A percentile compares a stretch with the other conserved stretches of the same genome.
phyloP scores from a whole-genome alignment of 2,329 filamentous ascomycete genomes.

The Sclerotinia minor region DNA sequence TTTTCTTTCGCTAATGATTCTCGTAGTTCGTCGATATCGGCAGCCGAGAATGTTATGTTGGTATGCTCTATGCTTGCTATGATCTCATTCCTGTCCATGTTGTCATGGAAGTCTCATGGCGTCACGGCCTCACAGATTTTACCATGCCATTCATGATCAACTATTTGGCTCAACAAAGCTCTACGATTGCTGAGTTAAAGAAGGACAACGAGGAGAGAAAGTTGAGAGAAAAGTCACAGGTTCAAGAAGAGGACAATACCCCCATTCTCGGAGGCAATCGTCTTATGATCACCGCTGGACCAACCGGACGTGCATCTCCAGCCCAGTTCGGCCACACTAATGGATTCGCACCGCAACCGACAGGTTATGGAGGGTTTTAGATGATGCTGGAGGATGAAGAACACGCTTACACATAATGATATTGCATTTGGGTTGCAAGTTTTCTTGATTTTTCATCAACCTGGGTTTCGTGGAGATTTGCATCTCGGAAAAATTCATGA shows the following conservation, averaged over 20 bases:
- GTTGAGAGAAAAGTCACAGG: conserved; percentile 64
- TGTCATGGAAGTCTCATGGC: conserved; percentile 96
- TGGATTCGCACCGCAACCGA: conserved; percentile 85
- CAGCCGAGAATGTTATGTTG: conserved; percentile 98
- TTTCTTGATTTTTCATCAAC: conserved; percentile 34
- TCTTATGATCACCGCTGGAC: conserved; percentile 94
- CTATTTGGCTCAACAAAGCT: conserved; percentile 86
- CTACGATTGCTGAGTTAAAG: conserved; percentile 80
- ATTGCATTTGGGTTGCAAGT: conserved; percentile 36
- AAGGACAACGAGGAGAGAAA: conserved; percentile 97
- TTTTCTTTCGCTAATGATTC: conserved; percentile 36
- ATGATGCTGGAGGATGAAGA: conserved; percentile 25
- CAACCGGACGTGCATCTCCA: conserved; percentile 53
- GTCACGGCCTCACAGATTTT: conserved; percentile 89
- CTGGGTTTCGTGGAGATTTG: conserved; percentile 29
- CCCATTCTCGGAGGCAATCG: conserved; percentile 87
- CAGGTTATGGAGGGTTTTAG: conserved; percentile 65
- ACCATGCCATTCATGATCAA: conserved; percentile 99
- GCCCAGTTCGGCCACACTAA: conserved; percentile 78
- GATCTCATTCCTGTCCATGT: conserved; percentile 92
- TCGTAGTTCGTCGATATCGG: conserved; percentile 95
- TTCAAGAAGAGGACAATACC: conserved; percentile 89
- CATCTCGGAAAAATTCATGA: conserved; percentile 34
- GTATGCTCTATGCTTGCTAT: conserved; percentile 98
- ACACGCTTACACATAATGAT: conserved; percentile 40